A percentile compares a stretch with the other conserved stretches of the same genome.
Conservation (phyloP, 148 eudicot genomes). For the Cornus florida region DNA sequence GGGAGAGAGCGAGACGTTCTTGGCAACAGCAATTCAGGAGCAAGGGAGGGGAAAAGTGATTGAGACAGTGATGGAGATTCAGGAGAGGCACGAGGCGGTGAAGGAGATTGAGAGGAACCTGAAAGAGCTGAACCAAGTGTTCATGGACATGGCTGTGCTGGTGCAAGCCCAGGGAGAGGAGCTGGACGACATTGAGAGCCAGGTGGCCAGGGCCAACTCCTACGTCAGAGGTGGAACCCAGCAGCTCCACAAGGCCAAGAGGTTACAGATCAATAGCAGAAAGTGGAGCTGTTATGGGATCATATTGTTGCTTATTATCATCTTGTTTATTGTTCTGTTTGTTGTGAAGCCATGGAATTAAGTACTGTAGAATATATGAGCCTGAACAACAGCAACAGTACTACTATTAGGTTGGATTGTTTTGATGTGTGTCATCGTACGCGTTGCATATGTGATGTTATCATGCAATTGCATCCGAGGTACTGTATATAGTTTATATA, state of each 20-base stretch:
- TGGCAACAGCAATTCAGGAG: slow-evolving; percentile 58
- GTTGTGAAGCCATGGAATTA: slow-evolving; percentile 8
- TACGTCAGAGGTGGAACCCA: slow-evolving; percentile 35
- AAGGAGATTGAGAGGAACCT: slow-evolving; percentile 51
- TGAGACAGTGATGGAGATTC: slow-evolving; percentile 60
- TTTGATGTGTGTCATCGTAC: not conserved
- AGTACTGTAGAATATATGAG: no score
- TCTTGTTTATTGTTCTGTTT: slow-evolving; percentile 36
- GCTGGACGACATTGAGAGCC: slow-evolving; percentile 44
- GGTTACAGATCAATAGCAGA: slow-evolving; percentile 49
- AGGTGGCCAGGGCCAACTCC: slow-evolving; percentile 43
- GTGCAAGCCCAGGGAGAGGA: slow-evolving; percentile 54
- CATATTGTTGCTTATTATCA: slow-evolving; percentile 36
- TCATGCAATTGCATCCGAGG: no score
- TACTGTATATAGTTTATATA: no score
- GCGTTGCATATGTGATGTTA: no score
- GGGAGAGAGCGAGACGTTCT: slow-evolving; percentile 50
- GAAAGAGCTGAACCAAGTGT: slow-evolving; percentile 51
- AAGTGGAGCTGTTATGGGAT: slow-evolving; percentile 62
- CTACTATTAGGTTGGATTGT: not conserved
- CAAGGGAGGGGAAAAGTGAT: slow-evolving; percentile 55
- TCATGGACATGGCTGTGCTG: slow-evolving; percentile 55
- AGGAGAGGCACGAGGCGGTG: slow-evolving; percentile 60
- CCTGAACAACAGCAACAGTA: no score
- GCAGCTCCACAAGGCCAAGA: slow-evolving; percentile 40